These are phyloP conservation scores for Pistacia integerrima DNA, from an alignment of 345 rosid species.

Conservation along the genomic window DNA sequence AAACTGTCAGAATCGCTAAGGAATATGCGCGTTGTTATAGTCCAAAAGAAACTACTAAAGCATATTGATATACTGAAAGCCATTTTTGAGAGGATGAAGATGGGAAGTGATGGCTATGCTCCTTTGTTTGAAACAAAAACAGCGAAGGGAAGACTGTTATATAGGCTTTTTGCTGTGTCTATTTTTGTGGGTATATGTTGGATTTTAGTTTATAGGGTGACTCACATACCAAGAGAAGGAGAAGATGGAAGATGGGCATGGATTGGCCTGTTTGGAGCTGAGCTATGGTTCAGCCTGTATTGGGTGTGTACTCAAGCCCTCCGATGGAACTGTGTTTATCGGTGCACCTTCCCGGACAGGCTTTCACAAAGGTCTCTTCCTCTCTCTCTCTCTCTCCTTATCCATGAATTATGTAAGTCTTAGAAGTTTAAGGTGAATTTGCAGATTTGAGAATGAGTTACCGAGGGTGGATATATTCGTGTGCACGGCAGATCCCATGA, in stretches of 20 bases:
- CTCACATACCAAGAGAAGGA: constrained; percentile 27
- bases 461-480: constrained; percentile 54
- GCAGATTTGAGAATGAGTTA: constrained; percentile 38
- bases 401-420: not conserved
- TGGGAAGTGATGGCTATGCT: constrained; percentile 15
- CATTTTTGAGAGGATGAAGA: constrained; percentile 8
- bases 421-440: not conserved
- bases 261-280: constrained; percentile 50
- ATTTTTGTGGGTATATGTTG: constrained; percentile 32
- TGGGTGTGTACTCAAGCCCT: constrained; percentile 50
- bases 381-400: not conserved
- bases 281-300: constrained; percentile 48
- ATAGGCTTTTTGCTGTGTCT: constrained; percentile 34
- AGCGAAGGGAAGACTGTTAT: constrained; percentile 25
- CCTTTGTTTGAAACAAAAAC: constrained; percentile 43
- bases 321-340: constrained; percentile 42
- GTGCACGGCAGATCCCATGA: constrained; percentile 53
- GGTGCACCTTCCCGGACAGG: constrained; percentile 46
- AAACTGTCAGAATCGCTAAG: no score
- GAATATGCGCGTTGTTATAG: no score
- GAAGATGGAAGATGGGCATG: constrained; percentile 43
- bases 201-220: constrained; percentile 35
- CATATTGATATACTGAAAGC: not conserved
- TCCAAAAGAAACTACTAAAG: not conserved
- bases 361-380: constrained; percentile 44